Evolutionary conservation across 495 filamentous ascomycete genomes (phyloP).

Genomic region (Penicillium antarcticum): DNA sequence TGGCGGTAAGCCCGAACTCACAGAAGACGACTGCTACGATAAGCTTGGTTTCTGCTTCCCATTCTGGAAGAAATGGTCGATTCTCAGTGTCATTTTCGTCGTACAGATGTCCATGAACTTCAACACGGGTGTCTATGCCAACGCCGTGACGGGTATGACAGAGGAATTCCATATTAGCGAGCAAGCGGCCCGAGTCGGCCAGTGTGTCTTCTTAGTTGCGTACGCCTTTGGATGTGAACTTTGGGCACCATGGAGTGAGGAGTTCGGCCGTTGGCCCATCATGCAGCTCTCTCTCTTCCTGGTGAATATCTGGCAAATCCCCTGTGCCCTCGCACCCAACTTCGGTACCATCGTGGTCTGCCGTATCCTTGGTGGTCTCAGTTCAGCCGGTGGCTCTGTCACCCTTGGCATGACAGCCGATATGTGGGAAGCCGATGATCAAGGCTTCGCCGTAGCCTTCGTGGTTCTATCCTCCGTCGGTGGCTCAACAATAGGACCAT

Average conservation of each 20-base stretch:
- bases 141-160: slow-evolving; percentile 58
- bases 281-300: slow-evolving; percentile 66
- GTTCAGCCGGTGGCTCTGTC: slow-evolving; percentile 73
- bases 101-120: slow-evolving; percentile 86
- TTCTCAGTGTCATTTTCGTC: slow-evolving; percentile 68
- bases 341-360: slow-evolving; percentile 63
- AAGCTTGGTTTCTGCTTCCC: slow-evolving; percentile 64
- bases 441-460: slow-evolving; percentile 64
- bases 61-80: slow-evolving; percentile 69
- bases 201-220: slow-evolving; percentile 66
- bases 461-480: slow-evolving; percentile 74
- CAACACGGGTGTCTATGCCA: slow-evolving; percentile 71
- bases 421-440: slow-evolving; percentile 69
- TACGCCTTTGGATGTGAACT: slow-evolving; percentile 81
- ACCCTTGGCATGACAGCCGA: slow-evolving; percentile 82
- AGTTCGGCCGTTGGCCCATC: slow-evolving; percentile 71
- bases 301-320: slow-evolving; percentile 74
- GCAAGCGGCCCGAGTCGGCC: slow-evolving; percentile 63
- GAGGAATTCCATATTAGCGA: slow-evolving; percentile 60
- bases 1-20: slow-evolving; percentile 53
- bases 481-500: slow-evolving; percentile 72
- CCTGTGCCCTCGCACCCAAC: slow-evolving; percentile 68
- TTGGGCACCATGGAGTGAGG: slow-evolving; percentile 81
- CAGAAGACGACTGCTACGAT: slow-evolving; percentile 59
- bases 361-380: slow-evolving; percentile 66